phyloP scores from a whole-genome alignment of 192 early-diverging fungal species.

The Obelidium mucronatum region DNA sequence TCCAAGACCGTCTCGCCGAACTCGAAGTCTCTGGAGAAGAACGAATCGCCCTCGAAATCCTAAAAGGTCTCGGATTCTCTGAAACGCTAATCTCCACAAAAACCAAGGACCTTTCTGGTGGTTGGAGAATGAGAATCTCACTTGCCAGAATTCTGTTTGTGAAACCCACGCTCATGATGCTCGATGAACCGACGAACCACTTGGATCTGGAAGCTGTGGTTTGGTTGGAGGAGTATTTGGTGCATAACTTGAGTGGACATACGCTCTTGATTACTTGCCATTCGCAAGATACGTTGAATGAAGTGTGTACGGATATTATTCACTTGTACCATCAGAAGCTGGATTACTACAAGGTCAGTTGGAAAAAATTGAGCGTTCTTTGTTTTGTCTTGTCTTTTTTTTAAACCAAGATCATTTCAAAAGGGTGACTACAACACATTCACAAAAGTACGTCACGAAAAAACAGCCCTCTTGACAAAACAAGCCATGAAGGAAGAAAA shows the following conservation, averaged over 20 bases:
- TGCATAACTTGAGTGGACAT: slow-evolving; percentile 70
- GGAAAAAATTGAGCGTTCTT: too few species aligned
- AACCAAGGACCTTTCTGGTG: slow-evolving; percentile 98
- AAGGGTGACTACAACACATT: slow-evolving; percentile 97
- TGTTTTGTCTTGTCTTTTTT: too few species aligned
- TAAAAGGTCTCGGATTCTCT: slow-evolving; percentile 94
- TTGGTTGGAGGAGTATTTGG: slow-evolving; percentile 84
- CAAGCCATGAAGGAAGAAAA: slow-evolving; percentile 96
- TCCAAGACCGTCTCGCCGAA: slow-evolving; percentile 93
- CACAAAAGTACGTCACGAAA: slow-evolving; percentile 63
- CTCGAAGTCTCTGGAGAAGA: slow-evolving; percentile 95
- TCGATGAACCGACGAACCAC: slow-evolving; percentile 53
- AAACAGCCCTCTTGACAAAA: slow-evolving; percentile 68
- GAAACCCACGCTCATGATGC: slow-evolving; percentile 74
- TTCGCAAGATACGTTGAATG: slow-evolving; percentile 95
- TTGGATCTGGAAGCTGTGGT: slow-evolving; percentile 91
- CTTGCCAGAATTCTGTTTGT: slow-evolving; percentile 96
- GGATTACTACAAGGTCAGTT: slow-evolving; percentile 85
- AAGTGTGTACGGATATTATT: slow-evolving; percentile 95
- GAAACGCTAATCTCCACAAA: slow-evolving; percentile 83
- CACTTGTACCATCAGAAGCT: slow-evolving; percentile 89
- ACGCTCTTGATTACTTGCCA: slow-evolving; percentile 90
- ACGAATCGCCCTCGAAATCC: slow-evolving; percentile 82
- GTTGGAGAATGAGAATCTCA: slow-evolving; percentile 99
- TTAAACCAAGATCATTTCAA: too few species aligned